Conservation (phyloP, 768 basidiomycete genomes). For the Scleroderma bovista region DNA sequence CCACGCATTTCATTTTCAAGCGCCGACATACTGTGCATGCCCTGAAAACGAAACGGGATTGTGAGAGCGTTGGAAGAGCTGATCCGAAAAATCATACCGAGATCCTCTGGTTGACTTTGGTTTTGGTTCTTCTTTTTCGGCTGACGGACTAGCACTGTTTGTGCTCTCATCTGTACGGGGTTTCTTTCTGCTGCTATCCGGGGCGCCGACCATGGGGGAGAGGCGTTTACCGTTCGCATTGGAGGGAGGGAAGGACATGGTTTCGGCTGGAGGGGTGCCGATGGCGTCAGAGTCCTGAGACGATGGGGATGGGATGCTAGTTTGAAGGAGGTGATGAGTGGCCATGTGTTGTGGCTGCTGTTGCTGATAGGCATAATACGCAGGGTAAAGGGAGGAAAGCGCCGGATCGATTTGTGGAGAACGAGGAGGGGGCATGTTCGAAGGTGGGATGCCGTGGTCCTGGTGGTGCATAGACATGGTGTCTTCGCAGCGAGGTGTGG, state of each 20-base stretch:
- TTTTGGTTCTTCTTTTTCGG: conserved; percentile 63
- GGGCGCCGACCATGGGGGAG: conserved; percentile 38
- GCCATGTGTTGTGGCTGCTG: conserved; percentile 35
- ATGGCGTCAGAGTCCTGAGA: conserved; percentile 75
- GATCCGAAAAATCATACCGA: conserved; percentile 42
- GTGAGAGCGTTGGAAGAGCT: conserved; percentile 2
- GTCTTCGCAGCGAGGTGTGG: conserved; percentile 36
- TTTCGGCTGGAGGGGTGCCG: conserved; percentile 67
- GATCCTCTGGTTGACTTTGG: conserved; percentile 86
- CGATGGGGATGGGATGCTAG: conserved; percentile 70
- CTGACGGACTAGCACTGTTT: conserved; percentile 46
- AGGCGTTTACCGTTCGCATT: conserved; percentile 65
- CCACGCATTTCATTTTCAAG: conserved; percentile 91
- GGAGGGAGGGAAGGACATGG: conserved; percentile 44
- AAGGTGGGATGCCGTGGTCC: conserved; percentile 32
- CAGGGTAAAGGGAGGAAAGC: conserved; percentile 57
- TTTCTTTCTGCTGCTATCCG: conserved; percentile 49
- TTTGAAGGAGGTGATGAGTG: conserved; percentile 51
- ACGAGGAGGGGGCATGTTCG: conserved; percentile 40
- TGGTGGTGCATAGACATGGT: conserved; percentile 39
- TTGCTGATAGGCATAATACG: conserved; percentile 54
- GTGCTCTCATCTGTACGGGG: conserved; percentile 50
- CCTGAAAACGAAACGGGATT: conserved; percentile 33
- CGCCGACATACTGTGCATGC: conserved; percentile 91
- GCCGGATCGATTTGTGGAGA: conserved; percentile 69